phyloP scores from a whole-genome alignment of 176 grass and related monocot genomes.

The Triticum dicoccoides region DNA sequence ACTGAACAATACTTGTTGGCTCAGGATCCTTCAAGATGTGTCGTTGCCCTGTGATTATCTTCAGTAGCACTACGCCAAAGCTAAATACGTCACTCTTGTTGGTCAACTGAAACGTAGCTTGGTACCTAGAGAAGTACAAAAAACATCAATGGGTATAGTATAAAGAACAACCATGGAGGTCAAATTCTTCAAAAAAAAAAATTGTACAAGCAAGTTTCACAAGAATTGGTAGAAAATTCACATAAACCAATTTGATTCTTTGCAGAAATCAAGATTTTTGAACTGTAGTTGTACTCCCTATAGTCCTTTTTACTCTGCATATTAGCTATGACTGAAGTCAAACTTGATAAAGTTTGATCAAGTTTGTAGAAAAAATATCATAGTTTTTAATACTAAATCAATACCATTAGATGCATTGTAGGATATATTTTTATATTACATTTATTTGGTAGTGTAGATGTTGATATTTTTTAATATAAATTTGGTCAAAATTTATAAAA shows the following conservation, averaged over 20 bases:
- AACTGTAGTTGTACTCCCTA: too few species aligned
- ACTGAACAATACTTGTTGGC: background rate
- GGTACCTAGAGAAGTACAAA: background rate
- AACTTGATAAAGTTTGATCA: too few species aligned
- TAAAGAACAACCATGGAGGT: background rate
- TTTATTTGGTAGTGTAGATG: too few species aligned
- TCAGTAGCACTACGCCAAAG: background rate
- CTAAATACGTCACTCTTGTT: background rate
- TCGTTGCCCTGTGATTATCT: background rate
- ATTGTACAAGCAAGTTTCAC: background rate
- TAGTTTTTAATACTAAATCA: too few species aligned
- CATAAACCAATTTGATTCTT: background rate
- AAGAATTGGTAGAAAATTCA: background rate
- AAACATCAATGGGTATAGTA: background rate
- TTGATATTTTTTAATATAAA: too few species aligned
- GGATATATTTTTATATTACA: too few species aligned
- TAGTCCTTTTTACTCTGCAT: too few species aligned
- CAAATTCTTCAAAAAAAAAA: too few species aligned
- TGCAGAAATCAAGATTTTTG: background rate
- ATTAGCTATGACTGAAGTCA: too few species aligned
- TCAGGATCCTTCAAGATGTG: background rate
- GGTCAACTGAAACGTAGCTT: background rate
- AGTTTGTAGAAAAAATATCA: too few species aligned
- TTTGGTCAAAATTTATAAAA: too few species aligned
- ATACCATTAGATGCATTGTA: too few species aligned